These are phyloP conservation scores for Pachyrhizus erosus DNA, from an alignment of 306 rosid species.

Conservation along the genomic window DNA sequence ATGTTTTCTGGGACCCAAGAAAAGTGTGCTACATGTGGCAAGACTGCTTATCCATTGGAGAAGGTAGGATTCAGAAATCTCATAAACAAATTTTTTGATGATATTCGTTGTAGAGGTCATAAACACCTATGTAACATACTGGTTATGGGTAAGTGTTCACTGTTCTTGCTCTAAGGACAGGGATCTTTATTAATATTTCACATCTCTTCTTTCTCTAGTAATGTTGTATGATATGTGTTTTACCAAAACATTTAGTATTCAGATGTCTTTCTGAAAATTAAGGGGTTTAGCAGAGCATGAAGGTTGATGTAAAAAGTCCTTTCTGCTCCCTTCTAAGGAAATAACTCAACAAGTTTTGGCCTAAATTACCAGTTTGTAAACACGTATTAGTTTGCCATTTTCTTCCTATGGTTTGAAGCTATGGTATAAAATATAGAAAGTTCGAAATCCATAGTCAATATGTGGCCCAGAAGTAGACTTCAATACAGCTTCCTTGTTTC, in stretches of 20 bases:
- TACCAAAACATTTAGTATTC: background rate
- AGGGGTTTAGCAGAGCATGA: no score
- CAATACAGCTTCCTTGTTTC: background rate
- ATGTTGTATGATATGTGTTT: background rate
- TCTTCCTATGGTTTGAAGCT: background rate
- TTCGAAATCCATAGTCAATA: background rate
- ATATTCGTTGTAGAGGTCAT: background rate
- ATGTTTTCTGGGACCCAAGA: conserved; percentile 94
- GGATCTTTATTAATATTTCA: background rate
- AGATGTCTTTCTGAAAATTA: background rate
- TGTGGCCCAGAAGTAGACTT: background rate
- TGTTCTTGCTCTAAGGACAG: background rate
- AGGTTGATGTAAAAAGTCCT: no score
- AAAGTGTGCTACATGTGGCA: conserved; percentile 79
- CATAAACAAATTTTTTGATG: background rate
- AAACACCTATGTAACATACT: background rate
- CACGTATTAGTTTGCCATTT: background rate
- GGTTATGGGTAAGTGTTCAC: background rate
- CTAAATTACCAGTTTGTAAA: background rate
- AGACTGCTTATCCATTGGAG: conserved; percentile 87
- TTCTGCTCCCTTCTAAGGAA: background rate
- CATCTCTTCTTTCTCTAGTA: background rate
- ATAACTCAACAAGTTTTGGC: no score
- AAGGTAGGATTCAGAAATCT: conserved; percentile 56
- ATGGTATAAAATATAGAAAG: background rate